Evolutionary conservation across 177 flowering plant species (phyloP), one percentile per base, ranked within the genome.

Genomic region (Vitis hybrid): DNA sequence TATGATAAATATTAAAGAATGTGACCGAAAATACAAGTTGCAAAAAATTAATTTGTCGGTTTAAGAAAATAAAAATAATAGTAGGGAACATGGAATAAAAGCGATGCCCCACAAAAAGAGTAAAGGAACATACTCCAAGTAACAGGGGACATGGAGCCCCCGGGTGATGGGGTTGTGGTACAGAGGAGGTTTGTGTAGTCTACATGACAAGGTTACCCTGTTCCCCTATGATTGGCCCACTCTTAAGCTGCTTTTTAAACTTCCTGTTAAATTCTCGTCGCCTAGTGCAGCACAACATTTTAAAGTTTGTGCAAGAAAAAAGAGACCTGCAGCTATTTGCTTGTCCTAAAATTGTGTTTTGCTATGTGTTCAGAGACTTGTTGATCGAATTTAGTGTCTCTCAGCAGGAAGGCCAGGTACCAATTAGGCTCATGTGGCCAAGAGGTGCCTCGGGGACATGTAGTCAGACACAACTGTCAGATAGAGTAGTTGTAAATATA

Each of bases 121-220:
- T 27, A 27, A 27, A 27, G 30, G 30, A 52, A 62, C 27, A 51
- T 24, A 60, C 50, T 48, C 65, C 24, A 63, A 27, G 35, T n/a
- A 35, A 62, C n/a, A 15, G 57, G 51, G 72, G 27, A 32, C 52
- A 54, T 50, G 27, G 65, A 14, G 67, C 58, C 72, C 68, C 64
- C 32, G 52, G 50, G 61, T 70, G 50, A 58, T 56, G 71, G 48
- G 50, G n/a, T 24, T 12, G 27, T 64, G 71, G 78, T 71, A 76
- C 72, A 57, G 24, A 56, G 56, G 62, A 68, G 66, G 64, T 14
- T 60, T 72, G 72, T 67, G 66, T 69, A 60, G 70, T 71, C 70
- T 32, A 66, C 66, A 50, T 52, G 19, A 74, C 60, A 13, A 61
- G 69, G 51, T 58, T 65, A 50, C 48, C 32, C 59, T 76, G 75